Percentiles rank a stretch among this genome's conserved stretches.
phyloP scores from a whole-genome alignment of 257 asterid genomes.

The Solanum pinnatisectum region DNA sequence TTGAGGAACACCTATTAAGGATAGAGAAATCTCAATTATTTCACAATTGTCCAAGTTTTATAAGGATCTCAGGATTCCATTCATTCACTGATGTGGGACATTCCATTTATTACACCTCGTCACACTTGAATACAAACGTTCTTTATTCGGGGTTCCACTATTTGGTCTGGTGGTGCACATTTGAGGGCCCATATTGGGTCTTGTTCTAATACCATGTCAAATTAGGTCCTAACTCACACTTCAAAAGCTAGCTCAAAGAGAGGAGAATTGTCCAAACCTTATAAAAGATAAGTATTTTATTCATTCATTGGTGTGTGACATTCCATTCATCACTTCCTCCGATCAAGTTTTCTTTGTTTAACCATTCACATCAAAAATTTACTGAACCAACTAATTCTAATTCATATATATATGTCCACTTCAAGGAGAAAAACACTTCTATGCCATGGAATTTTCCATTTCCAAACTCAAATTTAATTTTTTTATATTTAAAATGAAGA shows the following conservation, averaged over 20 bases:
- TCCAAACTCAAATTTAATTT: slow-evolving; percentile 6
- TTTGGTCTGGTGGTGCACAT: neutral
- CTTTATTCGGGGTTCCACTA: neutral
- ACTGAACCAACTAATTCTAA: neutral
- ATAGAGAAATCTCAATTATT: neutral
- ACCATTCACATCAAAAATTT: neutral
- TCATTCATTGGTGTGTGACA: neutral
- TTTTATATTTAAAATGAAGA: too few relatives aligned
- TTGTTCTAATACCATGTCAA: too few relatives aligned
- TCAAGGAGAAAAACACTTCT: neutral
- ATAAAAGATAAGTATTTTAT: too few relatives aligned
- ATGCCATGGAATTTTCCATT: neutral
- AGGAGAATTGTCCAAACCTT: too few relatives aligned
- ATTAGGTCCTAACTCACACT: neutral
- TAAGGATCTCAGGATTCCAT: neutral
- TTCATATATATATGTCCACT: neutral
- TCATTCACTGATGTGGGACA: neutral
- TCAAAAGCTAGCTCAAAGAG: neutral
- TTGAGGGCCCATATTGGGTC: neutral
- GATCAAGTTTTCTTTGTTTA: neutral
- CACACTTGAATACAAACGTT: neutral
- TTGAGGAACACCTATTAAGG: neutral
- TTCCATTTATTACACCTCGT: neutral
- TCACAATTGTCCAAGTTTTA: neutral
- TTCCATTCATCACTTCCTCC: neutral